Conservation (phyloP, 768 basidiomycete genomes). For the Leccinum disarticulatum region DNA sequence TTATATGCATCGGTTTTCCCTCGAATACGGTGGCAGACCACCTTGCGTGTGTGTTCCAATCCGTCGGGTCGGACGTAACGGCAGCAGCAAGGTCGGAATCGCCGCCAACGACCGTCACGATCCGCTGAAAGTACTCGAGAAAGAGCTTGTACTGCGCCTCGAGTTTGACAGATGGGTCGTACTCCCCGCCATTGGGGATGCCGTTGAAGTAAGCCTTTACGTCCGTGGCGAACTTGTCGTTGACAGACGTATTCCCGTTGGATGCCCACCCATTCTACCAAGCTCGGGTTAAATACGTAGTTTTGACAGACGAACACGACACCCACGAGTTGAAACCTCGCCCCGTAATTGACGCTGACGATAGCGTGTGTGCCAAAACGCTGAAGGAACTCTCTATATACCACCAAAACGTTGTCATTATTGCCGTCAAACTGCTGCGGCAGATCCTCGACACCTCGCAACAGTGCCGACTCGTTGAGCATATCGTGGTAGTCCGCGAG, state of each 20-base stretch:
- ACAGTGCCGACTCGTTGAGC: constrained; percentile 1
- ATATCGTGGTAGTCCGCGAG: constrained; percentile 2
- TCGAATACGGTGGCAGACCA: not conserved
- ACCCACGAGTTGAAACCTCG: constrained; percentile 4
- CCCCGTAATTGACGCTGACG: constrained; percentile 5
- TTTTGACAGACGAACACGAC: not conserved
- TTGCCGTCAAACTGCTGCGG: constrained; percentile 1
- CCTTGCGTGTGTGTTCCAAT: not conserved
- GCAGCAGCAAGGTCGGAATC: not conserved
- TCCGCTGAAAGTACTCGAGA: constrained; percentile 7
- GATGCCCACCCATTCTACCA: constrained; percentile 6
- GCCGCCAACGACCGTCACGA: constrained; percentile 3
- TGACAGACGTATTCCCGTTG: not conserved
- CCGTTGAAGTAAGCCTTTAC: constrained; percentile 6
- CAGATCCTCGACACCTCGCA: constrained; percentile 3
- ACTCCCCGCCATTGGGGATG: constrained; percentile 5
- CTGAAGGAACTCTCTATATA: not conserved
- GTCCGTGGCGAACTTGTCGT: constrained; percentile 3
- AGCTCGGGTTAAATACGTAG: not conserved
- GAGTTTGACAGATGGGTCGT: not conserved
- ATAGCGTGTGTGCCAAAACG: constrained; percentile 5
- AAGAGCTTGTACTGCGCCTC: constrained; percentile 7
- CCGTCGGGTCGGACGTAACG: constrained; percentile 1
- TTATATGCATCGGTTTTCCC: not conserved
- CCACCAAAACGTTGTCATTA: not conserved